Percentiles rank a stretch among this genome's conserved stretches.
Evolutionary conservation across 1,284 basidiomycete genomes (phyloP).

Genomic region (Marasmius tenuissimus): DNA sequence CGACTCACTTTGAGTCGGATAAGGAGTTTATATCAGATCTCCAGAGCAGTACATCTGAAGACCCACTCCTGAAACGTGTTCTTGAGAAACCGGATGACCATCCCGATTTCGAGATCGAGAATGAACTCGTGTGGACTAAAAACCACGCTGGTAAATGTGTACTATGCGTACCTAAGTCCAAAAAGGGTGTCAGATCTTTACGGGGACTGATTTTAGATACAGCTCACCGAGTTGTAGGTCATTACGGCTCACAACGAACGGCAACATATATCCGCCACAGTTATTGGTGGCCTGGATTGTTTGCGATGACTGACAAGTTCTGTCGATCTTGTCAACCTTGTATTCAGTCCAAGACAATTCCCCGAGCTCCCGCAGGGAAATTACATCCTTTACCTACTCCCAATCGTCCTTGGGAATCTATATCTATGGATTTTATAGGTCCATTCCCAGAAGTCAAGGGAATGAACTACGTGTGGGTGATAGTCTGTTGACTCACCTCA

Average conservation of each 20-base stretch:
- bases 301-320: constrained; percentile 15
- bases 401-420: constrained; percentile 22
- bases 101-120: neutral
- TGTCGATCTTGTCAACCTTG: constrained; percentile 19
- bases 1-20: neutral
- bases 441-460: constrained; percentile 22
- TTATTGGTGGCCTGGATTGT: constrained; percentile 34
- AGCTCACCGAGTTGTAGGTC: constrained; percentile 25
- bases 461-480: constrained; percentile 10
- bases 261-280: constrained; percentile 24
- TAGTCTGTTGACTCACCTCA: constrained; percentile 18
- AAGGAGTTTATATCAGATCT: neutral
- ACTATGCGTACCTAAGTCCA: neutral
- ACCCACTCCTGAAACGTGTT: constrained; percentile 16
- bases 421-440: constrained; percentile 28
- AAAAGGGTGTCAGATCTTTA: constrained; percentile 1
- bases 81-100: constrained; percentile 8
- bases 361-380: constrained; percentile 12
- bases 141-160: neutral
- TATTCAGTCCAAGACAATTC: constrained; percentile 11
- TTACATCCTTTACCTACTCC: constrained; percentile 9
- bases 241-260: constrained; percentile 23
- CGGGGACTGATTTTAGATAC: constrained; percentile 21
- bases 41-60: neutral
- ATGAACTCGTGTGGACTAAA: neutral